Conservation (phyloP, 2,329 filamentous ascomycete species). For the Tolypocladium album region DNA sequence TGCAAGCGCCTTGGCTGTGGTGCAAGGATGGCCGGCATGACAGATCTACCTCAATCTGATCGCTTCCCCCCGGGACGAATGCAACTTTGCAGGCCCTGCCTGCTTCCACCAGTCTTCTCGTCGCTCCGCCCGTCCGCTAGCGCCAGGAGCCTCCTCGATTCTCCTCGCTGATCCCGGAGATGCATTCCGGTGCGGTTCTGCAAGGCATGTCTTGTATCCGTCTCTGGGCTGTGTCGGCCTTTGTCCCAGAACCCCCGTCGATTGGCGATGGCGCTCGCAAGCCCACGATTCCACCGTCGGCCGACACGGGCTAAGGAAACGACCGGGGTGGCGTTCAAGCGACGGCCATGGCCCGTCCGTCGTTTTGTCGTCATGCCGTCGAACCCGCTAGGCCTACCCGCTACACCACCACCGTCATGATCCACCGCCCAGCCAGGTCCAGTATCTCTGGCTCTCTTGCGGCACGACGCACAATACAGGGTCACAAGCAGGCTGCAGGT, state of each 20-base stretch:
- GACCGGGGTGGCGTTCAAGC: background rate
- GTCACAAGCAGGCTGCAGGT: background rate
- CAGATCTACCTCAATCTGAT: slow-evolving; percentile 1
- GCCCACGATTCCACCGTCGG: background rate
- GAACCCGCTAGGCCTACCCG: background rate
- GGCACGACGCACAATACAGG: background rate
- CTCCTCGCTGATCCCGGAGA: background rate
- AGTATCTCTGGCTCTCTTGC: background rate
- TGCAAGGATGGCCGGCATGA: background rate
- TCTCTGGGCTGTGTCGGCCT: background rate
- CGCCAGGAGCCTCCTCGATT: background rate
- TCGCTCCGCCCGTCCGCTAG: background rate
- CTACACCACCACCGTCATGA: background rate
- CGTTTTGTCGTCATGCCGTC: background rate
- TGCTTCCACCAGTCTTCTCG: background rate
- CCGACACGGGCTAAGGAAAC: background rate
- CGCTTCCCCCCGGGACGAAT: too few species aligned
- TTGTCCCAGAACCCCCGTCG: background rate
- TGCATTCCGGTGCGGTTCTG: background rate
- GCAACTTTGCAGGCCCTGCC: background rate
- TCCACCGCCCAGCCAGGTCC: background rate
- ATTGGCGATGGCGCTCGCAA: background rate
- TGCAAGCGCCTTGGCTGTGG: background rate
- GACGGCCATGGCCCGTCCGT: background rate
- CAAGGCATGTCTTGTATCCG: background rate